Base-by-base conservation (phyloP, 176 grass and related monocot genomes). In the Aegilops umbellulata region DNA sequence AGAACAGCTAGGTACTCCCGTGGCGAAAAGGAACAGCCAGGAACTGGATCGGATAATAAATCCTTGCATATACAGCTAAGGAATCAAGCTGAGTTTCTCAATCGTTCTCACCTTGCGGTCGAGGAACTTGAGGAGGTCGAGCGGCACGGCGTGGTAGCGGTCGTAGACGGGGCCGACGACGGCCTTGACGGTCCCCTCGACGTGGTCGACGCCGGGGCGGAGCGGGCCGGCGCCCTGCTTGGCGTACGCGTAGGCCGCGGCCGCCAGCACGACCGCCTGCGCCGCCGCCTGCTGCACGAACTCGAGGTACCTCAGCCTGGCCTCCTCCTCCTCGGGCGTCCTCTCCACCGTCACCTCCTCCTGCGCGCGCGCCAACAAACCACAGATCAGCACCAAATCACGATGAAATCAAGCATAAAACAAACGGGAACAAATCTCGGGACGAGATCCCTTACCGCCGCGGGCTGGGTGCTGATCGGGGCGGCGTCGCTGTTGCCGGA, bases 161-260 rank as follows among this genome's bases (percentile, higher is more conserved):
- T 95, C 87, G 79, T 95, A 95, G 30, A 97, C 93, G 26, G 95
- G 95, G 5, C 93, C 89, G 4, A 97, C 95, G 60, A 95, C 95
- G 67, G 87, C 90, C 91, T 88, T 95, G 25, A 97, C 95, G 19
- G 93, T 90, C 2, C 89, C 95, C 89, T 97, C 95, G 23, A 97
- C 91, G 62, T 88, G 82, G 87, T 97, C 84, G 2, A 97, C 93
- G 20, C 95, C 90, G 15, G 93, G 93, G 82, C 88, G 92, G 26
- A 98, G 93, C n/a, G 96, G 96, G 0, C 96, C 96, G 0, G 96
- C 86, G 8, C 90, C 91, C 63, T 92, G 74, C 84, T 94, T 98
- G 15, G 93, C 93, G 80, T 89, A 98, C 0, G 83, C 88, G 71
- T 98, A 95, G 2, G 91, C 73, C 72, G 84, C 76, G 3, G 96